Evolutionary conservation across 768 basidiomycete genomes (phyloP), one percentile per base, ranked within the genome.

Genomic region (Trametes elegans): DNA sequence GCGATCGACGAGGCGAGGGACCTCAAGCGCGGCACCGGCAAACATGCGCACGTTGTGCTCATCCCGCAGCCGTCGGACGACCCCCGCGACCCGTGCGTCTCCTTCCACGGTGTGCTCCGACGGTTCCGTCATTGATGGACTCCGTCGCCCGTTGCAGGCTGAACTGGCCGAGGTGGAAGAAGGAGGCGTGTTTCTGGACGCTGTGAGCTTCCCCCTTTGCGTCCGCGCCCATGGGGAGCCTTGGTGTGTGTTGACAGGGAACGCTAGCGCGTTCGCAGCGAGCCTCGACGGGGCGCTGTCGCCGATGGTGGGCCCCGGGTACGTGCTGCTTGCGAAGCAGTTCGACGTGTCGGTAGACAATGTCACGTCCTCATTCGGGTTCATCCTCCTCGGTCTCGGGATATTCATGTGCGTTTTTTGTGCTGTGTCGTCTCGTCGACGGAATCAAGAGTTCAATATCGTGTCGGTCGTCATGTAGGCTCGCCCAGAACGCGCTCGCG

Each of bases 151-250:
- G 46, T 9, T 27, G 47, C 34, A 58, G 46, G 5, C 49, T 76
- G 27, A 77, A 77, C 52, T 77, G 76, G 76, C 74, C 76, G 8
- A 56, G 63, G 47, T 77, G 75, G 76, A 74, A 72, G 64, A 77
- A 77, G 48, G 76, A 77, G 52, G 71, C 73, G 1, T 74, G 75
- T 56, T 76, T 77, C 60, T 76, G 75, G 74, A 73, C 75, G 10
- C 58, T 76, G 75, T 74, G 50, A 39, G 69, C 58, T 6, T 32
- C 34, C 23, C 27, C 23, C 10, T 6, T 13, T 6, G 11, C 9
- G 10, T 31, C 24, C 18, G 3, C 14, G 1, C 44, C n/a, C 18
- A 4, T 35, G 3, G 34, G 28, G 4, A 4, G 19, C 7, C n/a
- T 28, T 16, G 23, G n/a, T 16, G n/a, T 11, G 10, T n/a, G 26